Conservation (phyloP, 371 early-diverging fungal genomes). For the Capillidium heterosporum region DNA sequence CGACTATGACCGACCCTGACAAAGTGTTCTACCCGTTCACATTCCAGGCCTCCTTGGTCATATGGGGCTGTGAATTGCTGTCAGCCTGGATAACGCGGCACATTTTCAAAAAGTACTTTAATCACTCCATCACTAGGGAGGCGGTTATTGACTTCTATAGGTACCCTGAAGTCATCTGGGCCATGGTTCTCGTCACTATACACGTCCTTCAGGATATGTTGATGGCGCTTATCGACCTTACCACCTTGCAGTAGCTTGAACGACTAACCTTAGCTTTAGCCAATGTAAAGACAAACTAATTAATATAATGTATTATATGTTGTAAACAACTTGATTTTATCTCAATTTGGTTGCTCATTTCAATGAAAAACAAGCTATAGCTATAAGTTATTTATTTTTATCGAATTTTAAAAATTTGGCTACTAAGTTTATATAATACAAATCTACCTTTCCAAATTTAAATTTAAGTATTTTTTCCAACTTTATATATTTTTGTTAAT, state of each 20-base stretch:
- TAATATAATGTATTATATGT: no score
- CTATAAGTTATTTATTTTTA: no score
- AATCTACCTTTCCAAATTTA: no score
- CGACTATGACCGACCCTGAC: constrained; percentile 5
- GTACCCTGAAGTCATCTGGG: constrained; percentile 46
- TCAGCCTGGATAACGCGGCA: constrained; percentile 33
- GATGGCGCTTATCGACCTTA: constrained; percentile 38
- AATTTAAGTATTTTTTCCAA: no score
- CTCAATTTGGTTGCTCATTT: no score
- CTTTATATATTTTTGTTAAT: no score
- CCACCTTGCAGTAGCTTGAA: constrained; percentile 3
- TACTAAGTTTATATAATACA: no score
- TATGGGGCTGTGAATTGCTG: constrained; percentile 44
- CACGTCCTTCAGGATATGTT: constrained; percentile 54
- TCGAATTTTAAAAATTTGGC: no score
- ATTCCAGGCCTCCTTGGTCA: constrained; percentile 28
- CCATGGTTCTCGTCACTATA: constrained; percentile 41
- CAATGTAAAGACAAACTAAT: no score
- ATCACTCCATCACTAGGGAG: constrained; percentile 32
- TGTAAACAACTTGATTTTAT: no score
- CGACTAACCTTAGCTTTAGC: no score
- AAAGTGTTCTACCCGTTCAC: constrained; percentile 30
- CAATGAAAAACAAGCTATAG: no score
- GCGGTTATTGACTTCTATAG: constrained; percentile 38
- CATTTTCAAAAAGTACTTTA: constrained; percentile 24